Conservation (phyloP, 371 early-diverging fungal genomes). For the Mucor ambiguus region DNA sequence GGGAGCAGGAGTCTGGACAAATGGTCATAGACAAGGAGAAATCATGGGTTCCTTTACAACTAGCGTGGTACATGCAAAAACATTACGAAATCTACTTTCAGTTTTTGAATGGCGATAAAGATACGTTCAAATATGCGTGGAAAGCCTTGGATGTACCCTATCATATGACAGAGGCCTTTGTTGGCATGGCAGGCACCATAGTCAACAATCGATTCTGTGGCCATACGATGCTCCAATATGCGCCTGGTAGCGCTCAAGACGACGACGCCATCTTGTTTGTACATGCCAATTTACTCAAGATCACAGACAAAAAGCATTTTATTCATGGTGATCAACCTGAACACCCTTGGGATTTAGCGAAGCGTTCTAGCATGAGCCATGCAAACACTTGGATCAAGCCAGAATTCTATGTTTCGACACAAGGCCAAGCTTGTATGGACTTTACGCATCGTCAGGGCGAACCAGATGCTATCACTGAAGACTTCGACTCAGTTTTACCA, state of each 20-base stretch:
- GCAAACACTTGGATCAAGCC: slow-evolving; percentile 35
- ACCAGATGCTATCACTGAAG: slow-evolving; percentile 31
- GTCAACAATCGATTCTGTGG: slow-evolving; percentile 40
- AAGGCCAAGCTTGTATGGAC: slow-evolving; percentile 49
- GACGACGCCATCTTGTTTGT: slow-evolving; percentile 36
- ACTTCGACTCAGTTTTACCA: slow-evolving; percentile 33
- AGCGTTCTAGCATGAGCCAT: slow-evolving; percentile 32
- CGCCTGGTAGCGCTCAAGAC: slow-evolving; percentile 7
- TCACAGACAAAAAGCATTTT: slow-evolving; percentile 36
- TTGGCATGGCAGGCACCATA: slow-evolving; percentile 48
- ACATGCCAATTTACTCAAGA: slow-evolving; percentile 48
- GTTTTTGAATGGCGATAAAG: slow-evolving; percentile 51
- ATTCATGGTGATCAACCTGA: slow-evolving; percentile 24
- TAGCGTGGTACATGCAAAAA: slow-evolving; percentile 49
- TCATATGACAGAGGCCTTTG: slow-evolving; percentile 39
- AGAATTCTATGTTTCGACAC: slow-evolving; percentile 32
- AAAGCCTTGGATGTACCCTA: slow-evolving; percentile 39
- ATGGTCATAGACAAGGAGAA: slow-evolving; percentile 45
- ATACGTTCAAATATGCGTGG: slow-evolving; percentile 53
- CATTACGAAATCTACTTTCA: slow-evolving; percentile 47
- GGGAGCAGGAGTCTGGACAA: slow-evolving; percentile 58
- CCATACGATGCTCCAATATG: slow-evolving; percentile 50
- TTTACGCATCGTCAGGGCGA: slow-evolving; percentile 34
- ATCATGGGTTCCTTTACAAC: slow-evolving; percentile 43
- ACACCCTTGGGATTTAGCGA: slow-evolving; percentile 40